Base-by-base conservation (phyloP, 2,329 filamentous ascomycete genomes). In the Colletotrichum sp. region DNA sequence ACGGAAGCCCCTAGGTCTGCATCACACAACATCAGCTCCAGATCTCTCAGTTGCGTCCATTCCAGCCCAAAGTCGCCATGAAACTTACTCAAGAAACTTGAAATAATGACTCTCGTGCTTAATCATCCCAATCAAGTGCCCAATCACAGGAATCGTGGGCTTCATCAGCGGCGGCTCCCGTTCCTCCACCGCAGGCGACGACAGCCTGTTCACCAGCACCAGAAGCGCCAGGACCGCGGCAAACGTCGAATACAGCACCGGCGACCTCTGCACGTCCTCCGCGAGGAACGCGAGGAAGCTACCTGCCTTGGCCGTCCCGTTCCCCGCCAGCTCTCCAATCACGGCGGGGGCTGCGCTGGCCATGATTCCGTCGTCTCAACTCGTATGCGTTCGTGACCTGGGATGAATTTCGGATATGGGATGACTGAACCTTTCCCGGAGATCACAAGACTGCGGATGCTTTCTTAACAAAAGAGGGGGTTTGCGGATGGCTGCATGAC, bases 41-140 rank as follows among this genome's bases (percentile, higher is more conserved):
- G 26, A 26, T 26, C 26, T 26, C 26, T 26, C 26, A 26, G 26
- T 26, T 26, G 26, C 26, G 26, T 26, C 26, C 26, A 2, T 26
- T 2, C 26, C 26, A 26, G 26, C 26, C 26, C 26, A 26, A 2
- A 26, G 26, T 26, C 24, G 44, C 13, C 36, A 18, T n/a, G 18
- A 18, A 18, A 78, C 80, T 55, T 78, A 88, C 87, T 85, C 83
- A 18, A 89, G 55, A 21, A 79, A 83, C 28, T 80, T 79, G 68
- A 84, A 81, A 67, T 88, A 89, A 62, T 81, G 79, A 57, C 82
- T 79, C 68, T 85, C 83, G 63, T 83, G 79, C 66, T 81, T 77
- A 30, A 88, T 78, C 79, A 89, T 82, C 9, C 86, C 85, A 34
- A 90, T 78, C 28, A 89, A 80, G 76, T 90, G 88, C 2, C 88